These are phyloP conservation scores for Tricholoma matsutake DNA, from an alignment of 768 basidiomycete species.

Conservation along the genomic window DNA sequence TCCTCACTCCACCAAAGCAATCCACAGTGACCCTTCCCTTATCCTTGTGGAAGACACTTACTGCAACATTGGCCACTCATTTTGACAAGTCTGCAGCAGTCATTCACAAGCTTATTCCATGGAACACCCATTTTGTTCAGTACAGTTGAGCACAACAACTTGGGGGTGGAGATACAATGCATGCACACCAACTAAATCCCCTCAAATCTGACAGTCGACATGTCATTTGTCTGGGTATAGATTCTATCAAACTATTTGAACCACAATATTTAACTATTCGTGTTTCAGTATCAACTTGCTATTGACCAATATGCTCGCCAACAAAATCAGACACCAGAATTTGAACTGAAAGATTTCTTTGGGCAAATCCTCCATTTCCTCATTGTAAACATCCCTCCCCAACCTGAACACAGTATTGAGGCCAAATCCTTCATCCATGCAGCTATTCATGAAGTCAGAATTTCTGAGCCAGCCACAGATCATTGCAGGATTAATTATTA, in stretches of 20 bases:
- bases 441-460: neutral
- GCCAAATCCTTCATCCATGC: conserved; percentile 22
- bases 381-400: conserved; percentile 17
- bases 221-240: conserved; percentile 31
- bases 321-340: conserved; percentile 7
- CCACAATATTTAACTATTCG: no score
- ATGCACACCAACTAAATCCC: conserved; percentile 4
- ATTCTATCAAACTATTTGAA: neutral
- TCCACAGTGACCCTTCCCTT: neutral
- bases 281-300: conserved; percentile 27
- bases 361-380: conserved; percentile 32
- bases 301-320: conserved; percentile 25
- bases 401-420: conserved; percentile 9
- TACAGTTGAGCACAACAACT: conserved; percentile 25
- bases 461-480: conserved; percentile 1
- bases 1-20: neutral
- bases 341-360: conserved; percentile 14
- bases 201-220: conserved; percentile 23
- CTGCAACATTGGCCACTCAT: neutral
- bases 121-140: conserved; percentile 9
- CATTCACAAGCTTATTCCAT: neutral
- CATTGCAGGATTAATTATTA: conserved; percentile 20
- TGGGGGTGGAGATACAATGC: conserved; percentile 29
- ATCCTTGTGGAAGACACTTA: neutral
- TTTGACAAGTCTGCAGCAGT: neutral